Conservation (phyloP, 179 eudicot species). For the Beta lomatogona region DNA sequence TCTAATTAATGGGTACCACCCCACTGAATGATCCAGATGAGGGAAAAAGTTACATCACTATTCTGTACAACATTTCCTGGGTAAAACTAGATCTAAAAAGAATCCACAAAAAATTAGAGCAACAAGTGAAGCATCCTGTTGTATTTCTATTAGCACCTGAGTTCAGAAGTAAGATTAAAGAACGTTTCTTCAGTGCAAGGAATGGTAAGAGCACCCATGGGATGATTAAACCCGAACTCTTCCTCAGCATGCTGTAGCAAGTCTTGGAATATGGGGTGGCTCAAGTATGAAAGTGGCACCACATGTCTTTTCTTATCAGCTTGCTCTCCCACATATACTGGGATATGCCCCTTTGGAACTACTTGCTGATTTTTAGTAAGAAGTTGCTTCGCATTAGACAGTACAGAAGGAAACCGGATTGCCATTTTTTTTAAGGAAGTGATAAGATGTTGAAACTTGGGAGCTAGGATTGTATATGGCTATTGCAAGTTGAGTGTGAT, state of each 20-base stretch:
- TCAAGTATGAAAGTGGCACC: slow-evolving; percentile 41
- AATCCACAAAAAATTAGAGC: background rate
- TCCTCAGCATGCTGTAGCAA: slow-evolving; percentile 36
- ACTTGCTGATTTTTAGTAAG: slow-evolving; percentile 37
- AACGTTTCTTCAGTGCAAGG: slow-evolving; percentile 39
- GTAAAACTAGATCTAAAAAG: background rate
- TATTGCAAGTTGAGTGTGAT: background rate
- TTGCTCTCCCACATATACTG: slow-evolving; percentile 56
- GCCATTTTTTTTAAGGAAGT: slow-evolving; percentile 30
- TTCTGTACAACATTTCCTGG: slow-evolving; percentile 9
- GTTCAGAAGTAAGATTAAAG: slow-evolving; percentile 26
- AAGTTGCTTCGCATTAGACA: slow-evolving; percentile 38
- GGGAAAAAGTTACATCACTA: slow-evolving; percentile 20
- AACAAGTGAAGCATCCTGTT: background rate
- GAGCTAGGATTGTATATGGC: slow-evolving; percentile 2
- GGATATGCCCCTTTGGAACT: slow-evolving; percentile 47
- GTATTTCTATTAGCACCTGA: slow-evolving; percentile 7
- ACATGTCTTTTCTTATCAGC: slow-evolving; percentile 39
- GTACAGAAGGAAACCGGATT: slow-evolving; percentile 37
- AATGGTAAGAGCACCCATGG: slow-evolving; percentile 44
- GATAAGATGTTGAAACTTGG: background rate
- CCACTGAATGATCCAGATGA: slow-evolving; percentile 25
- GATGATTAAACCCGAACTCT: slow-evolving; percentile 49
- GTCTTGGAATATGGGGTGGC: slow-evolving; percentile 39
- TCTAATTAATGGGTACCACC: slow-evolving; percentile 1